Conservation (phyloP, 1,284 basidiomycete genomes). For the Ustanciosporium gigantosporum region DNA sequence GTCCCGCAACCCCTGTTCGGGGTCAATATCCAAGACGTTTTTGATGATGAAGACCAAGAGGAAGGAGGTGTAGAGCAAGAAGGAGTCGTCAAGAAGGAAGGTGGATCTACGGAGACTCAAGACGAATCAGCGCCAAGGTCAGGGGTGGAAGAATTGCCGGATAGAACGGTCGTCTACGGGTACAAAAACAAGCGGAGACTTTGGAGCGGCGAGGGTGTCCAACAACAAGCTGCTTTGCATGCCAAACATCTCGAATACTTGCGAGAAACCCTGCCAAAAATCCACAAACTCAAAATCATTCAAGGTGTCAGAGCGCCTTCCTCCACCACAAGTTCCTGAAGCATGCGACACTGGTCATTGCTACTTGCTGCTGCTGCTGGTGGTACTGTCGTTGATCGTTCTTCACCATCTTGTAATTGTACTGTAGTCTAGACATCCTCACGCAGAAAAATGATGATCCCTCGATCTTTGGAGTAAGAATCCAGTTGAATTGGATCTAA, state of each 20-base stretch:
- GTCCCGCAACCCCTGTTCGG: conserved; percentile 12
- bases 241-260: conserved; percentile 88
- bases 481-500: too few species aligned
- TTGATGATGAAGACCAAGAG: conserved; percentile 9
- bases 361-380: too few species aligned
- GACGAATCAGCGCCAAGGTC: too few species aligned
- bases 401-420: too few species aligned
- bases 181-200: conserved; percentile 71
- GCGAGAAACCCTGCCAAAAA: conserved; percentile 65
- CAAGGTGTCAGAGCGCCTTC: conserved; percentile 19
- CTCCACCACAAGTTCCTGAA: conserved; percentile 2
- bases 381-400: too few species aligned
- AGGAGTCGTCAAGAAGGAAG: not conserved
- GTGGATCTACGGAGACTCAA: conserved; percentile 1
- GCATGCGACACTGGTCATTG: too few species aligned
- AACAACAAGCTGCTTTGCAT: conserved; percentile 79
- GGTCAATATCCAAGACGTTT: too few species aligned
- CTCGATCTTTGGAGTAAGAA: too few species aligned
- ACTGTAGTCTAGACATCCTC: too few species aligned
- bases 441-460: too few species aligned
- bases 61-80: not conserved
- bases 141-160: conserved; percentile 76
- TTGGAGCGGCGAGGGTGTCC: conserved; percentile 83
- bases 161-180: conserved; percentile 83
- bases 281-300: conserved; percentile 48